Base-by-base conservation (phyloP, 2,329 filamentous ascomycete species). In the Colletotrichum sp. region DNA sequence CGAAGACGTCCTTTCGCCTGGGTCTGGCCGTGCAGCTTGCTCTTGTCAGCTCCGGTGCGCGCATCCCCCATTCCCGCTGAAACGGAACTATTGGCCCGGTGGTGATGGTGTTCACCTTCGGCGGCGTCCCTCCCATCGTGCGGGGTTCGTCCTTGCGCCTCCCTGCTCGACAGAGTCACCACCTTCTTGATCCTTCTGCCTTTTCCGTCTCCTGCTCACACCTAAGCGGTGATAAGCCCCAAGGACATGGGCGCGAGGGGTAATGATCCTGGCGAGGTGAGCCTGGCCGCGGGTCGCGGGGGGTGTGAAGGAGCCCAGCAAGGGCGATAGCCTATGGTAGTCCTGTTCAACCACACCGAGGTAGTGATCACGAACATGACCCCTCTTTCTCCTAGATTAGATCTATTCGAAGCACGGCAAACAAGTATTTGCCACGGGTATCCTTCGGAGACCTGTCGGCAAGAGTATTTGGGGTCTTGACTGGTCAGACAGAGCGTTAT, bases 391-490 rank as follows among this genome's bases (percentile, higher is more conserved):
- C 34, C 18, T 57, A 39, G 57, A 69, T 69, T 57, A 60, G 44
- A 69, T 69, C 44, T 69, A 36, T 59, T 73, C 26, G 21, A 63
- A 34, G 57, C 16, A 52, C 21, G 44, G 57, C 30, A 73, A 24
- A 21, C 39, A 18, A 52, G 24, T 8, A 28, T 59, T 62, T 10
- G 26, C 16, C 26, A 73, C 73, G 70, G 70, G 34, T 64, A 24
- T 76, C 57, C 10, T 18, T 76, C 73, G 73, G 73, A 60, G 70
- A 76, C 70, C 73, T 76, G 73, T 73, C 73, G 73, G 70, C n/a
- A 76, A 73, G 57, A 69, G 21, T 24, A 60, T 32, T 18, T 10
- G n/a, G 55, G 28, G 28, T 59, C 28, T 28, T 12, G 26, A 34
- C 30, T 18, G 44, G 26, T 6, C 63, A 63, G 60, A 16, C n/a